phyloP scores from a whole-genome alignment of 2,329 filamentous ascomycete genomes.

The Diaporthe ilicicola region DNA sequence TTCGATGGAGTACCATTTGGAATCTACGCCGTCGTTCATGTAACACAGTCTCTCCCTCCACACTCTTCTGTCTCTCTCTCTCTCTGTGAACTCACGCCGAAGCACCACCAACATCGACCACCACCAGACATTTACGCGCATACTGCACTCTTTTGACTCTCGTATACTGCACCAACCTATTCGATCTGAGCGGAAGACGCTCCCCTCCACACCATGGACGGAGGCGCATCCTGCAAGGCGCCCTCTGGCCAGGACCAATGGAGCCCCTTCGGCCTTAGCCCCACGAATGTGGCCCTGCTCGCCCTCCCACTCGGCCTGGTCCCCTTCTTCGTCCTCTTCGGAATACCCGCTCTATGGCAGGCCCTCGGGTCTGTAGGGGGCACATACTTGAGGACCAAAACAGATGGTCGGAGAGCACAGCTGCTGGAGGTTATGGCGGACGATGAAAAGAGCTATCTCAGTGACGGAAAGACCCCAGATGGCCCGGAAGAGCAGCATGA shows the following conservation, averaged over 20 bases:
- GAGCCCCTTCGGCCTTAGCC: slow-evolving; percentile 43
- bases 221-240: slow-evolving; percentile 37
- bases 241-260: slow-evolving; percentile 38
- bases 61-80: too few relatives aligned
- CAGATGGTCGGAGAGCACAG: slow-evolving; percentile 66
- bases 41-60: slow-evolving; percentile 13
- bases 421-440: slow-evolving; percentile 62
- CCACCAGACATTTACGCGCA: not conserved
- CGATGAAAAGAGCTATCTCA: slow-evolving; percentile 46
- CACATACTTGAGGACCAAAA: slow-evolving; percentile 70
- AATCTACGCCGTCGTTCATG: not conserved
- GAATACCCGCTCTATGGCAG: slow-evolving; percentile 49
- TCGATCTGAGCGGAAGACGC: not conserved
- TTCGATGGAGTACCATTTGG: slow-evolving; percentile 20
- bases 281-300: slow-evolving; percentile 39
- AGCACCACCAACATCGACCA: not conserved
- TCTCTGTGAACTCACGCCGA: not conserved
- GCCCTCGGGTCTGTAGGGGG: slow-evolving; percentile 58
- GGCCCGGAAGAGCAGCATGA: slow-evolving; percentile 44
- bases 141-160: not conserved
- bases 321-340: slow-evolving; percentile 43
- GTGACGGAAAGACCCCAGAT: slow-evolving; percentile 40
- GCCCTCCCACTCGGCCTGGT: slow-evolving; percentile 40
- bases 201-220: slow-evolving; percentile 39
- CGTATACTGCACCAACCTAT: not conserved